A percentile compares a stretch with the other conserved stretches of the same genome.
These are phyloP conservation scores for Tubosaeta sp. DNA, from an alignment of 768 basidiomycete genomes.

Conservation along the genomic window DNA sequence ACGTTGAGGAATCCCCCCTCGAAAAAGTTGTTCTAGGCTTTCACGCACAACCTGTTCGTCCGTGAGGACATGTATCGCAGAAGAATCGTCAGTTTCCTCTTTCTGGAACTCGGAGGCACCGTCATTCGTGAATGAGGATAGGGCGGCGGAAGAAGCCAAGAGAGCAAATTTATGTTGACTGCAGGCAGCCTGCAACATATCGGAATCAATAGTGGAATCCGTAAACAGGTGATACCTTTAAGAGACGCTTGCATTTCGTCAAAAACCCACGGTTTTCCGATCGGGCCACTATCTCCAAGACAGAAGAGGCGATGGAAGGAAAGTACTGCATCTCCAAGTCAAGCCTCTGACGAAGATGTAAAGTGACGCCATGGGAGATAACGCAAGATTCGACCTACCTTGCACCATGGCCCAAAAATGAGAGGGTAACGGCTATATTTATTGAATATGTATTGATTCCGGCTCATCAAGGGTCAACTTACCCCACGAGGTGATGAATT, in stretches of 20 bases:
- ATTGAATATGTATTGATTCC: conserved; percentile 10
- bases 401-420: conserved; percentile 67
- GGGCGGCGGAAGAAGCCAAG: conserved; percentile 24
- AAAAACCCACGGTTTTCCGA: conserved; percentile 49
- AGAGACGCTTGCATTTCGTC: conserved; percentile 37
- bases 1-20: conserved; percentile 36
- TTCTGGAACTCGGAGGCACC: conserved; percentile 6
- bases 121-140: conserved; percentile 19
- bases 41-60: conserved; percentile 38
- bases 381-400: conserved; percentile 37
- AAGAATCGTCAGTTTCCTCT: conserved; percentile 9
- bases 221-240: conserved; percentile 42
- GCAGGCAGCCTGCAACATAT: conserved; percentile 21
- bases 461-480: conserved; percentile 13
- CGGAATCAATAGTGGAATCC: conserved; percentile 8
- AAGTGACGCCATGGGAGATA: neutral
- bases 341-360: conserved; percentile 44
- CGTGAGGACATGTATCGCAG: conserved; percentile 16
- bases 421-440: conserved; percentile 64
- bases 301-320: conserved; percentile 44
- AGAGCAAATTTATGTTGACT: conserved; percentile 25
- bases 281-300: conserved; percentile 48
- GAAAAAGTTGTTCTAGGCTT: conserved; percentile 43
- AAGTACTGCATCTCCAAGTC: conserved; percentile 49
- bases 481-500: conserved; percentile 58